A percentile compares a stretch with the other conserved stretches of the same genome.
Conservation (phyloP, 2,329 filamentous ascomycete species). For the Bertia moriformis region DNA sequence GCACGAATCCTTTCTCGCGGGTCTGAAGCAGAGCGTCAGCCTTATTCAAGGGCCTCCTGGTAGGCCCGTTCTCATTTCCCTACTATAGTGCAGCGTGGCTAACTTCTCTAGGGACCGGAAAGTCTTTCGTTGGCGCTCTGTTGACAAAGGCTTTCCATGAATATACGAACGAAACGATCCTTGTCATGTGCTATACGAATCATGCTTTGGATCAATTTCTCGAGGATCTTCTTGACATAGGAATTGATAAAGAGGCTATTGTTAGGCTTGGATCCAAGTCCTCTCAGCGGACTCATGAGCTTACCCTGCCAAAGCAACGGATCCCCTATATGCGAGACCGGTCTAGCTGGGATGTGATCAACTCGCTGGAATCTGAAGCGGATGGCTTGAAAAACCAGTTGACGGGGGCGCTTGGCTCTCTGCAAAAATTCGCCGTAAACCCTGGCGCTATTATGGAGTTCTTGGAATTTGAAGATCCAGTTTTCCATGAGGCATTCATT, state of each 20-base stretch:
- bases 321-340: constrained; percentile 14
- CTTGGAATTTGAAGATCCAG: constrained; percentile 26
- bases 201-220: constrained; percentile 54
- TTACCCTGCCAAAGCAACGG: constrained; percentile 29
- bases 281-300: constrained; percentile 26
- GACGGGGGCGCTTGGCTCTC: background rate
- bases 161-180: constrained; percentile 30
- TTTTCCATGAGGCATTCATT: constrained; percentile 40
- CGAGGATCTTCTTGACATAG: constrained; percentile 45
- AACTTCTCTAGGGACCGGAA: constrained; percentile 45
- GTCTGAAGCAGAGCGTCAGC: constrained; percentile 35
- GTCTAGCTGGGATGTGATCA: constrained; percentile 23
- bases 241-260: constrained; percentile 32
- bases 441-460: constrained; percentile 19
- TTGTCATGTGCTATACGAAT: constrained; percentile 57
- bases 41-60: constrained; percentile 62
- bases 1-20: constrained; percentile 34
- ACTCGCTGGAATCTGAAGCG: constrained; percentile 20
- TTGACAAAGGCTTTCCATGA: constrained; percentile 39
- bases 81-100: constrained; percentile 2
- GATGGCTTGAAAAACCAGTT: constrained; percentile 11
- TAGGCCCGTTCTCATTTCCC: constrained; percentile 13
- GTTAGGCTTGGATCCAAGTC: constrained; percentile 50
- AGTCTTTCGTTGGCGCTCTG: constrained; percentile 58
- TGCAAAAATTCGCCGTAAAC: background rate